phyloP scores from a whole-genome alignment of 768 basidiomycete genomes.

The Collybiopsis luxurians region DNA sequence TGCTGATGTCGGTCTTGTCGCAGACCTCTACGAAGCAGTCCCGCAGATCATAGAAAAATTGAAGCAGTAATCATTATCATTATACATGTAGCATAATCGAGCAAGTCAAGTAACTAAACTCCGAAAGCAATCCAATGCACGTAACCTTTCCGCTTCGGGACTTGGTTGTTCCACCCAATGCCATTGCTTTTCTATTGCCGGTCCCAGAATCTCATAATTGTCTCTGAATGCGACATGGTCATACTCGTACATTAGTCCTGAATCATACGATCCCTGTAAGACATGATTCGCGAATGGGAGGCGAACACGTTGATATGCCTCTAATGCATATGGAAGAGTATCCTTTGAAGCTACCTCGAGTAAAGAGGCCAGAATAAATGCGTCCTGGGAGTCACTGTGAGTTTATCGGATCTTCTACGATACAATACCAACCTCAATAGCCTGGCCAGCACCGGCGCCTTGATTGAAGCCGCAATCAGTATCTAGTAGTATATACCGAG shows the following conservation, averaged over 20 bases:
- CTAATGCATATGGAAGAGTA: slow-evolving; percentile 19
- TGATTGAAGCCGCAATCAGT: no score
- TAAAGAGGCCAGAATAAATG: slow-evolving; percentile 22
- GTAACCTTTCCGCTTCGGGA: slow-evolving; percentile 29
- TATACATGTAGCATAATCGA: neutral
- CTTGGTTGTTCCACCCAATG: slow-evolving; percentile 36
- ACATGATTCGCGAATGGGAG: slow-evolving; percentile 34
- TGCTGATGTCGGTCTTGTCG: slow-evolving; percentile 92
- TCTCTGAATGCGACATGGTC: slow-evolving; percentile 30
- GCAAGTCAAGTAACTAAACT: neutral
- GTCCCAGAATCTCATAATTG: slow-evolving; percentile 33
- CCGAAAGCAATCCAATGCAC: slow-evolving; percentile 12
- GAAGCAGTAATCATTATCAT: slow-evolving; percentile 37
- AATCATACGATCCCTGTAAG: slow-evolving; percentile 26
- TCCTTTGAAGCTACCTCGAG: slow-evolving; percentile 15
- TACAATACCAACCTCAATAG: slow-evolving; percentile 23
- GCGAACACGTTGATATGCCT: slow-evolving; percentile 31
- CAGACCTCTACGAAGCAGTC: slow-evolving; percentile 88
- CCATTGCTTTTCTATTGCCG: slow-evolving; percentile 40
- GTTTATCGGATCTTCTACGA: neutral
- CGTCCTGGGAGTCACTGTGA: slow-evolving; percentile 18
- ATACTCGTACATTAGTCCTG: slow-evolving; percentile 37
- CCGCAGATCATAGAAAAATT: slow-evolving; percentile 90
- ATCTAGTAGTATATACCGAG: no score
- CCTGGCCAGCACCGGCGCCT: slow-evolving; percentile 26